Evolutionary conservation across 352 stramenopile species (phyloP), one percentile per base, ranked within the genome.

Genomic region (Pythium guiyangense): DNA sequence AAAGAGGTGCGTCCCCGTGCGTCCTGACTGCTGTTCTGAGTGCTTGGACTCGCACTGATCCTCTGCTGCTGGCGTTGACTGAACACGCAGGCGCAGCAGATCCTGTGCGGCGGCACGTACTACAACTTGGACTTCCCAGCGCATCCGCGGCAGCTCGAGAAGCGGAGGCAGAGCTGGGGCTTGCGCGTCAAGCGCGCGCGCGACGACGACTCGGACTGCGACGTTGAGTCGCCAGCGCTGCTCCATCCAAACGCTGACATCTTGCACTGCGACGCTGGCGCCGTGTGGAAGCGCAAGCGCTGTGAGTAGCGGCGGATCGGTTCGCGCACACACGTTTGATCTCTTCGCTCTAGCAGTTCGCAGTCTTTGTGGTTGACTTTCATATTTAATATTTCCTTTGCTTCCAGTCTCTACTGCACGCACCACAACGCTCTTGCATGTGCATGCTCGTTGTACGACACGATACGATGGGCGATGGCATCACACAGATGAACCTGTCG

Each of bases 211-310:
- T 57, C 61, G 12, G 68, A 65, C 46, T 67, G 51, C 29, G 71
- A 81, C 31, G 74, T 75, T 59, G 65, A 77, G 20, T 54, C 59
- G 29, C 63, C 69, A 22, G 52, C 45, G 37, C 69, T 60, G 49
- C 56, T 49, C 20, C 44, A 58, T 17, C 40, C 48, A 44, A 45
- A 55, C 44, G 26, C 40, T 18, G 60, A 63, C 11, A 59, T 64
- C n/a, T 42, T 63, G 46, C 37, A 80, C 35, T 68, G 86, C 40
- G 71, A 90, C 47, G 73, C 71, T 45, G 68, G 63, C 18, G 59
- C 79, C 0, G 45, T 67, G 50, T 88, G 80, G 77, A 90, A 90
- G 63, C 77, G 80, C 20, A 71, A 81, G 49, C 77, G 80, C 17
- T 60, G 79, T 40, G 72, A 86, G 42, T 90, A n/a, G n/a, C n/a